A percentile compares a stretch with the other conserved stretches of the same genome.
phyloP scores from a whole-genome alignment of 257 asterid species.

The Fraxinus pennsylvanica region DNA sequence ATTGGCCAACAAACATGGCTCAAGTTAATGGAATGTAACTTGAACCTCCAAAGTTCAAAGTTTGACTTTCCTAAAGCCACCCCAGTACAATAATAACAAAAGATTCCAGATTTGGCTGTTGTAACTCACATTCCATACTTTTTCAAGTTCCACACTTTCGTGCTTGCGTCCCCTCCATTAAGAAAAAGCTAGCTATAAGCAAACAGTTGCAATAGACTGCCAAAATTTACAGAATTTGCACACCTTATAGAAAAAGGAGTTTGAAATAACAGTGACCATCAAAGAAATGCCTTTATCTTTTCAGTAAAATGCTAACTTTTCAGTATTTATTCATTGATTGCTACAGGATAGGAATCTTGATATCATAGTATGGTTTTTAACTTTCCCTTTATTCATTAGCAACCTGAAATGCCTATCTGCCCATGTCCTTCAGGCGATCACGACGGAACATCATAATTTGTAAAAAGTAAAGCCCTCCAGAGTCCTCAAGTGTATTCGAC shows the following conservation, averaged over 20 bases:
- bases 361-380: constrained; percentile 11
- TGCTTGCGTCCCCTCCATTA: neutral
- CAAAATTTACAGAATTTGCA: constrained; percentile 1
- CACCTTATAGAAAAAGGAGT: neutral
- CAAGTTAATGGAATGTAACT: too few species aligned
- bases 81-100: too few species aligned
- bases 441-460: neutral
- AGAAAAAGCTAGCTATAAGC: neutral
- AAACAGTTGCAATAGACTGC: neutral
- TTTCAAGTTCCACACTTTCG: neutral
- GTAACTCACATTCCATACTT: neutral
- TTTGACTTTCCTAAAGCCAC: too few species aligned
- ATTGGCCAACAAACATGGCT: too few species aligned
- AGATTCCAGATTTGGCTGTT: too few species aligned
- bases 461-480: neutral
- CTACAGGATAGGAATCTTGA: constrained; percentile 4
- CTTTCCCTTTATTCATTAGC: constrained; percentile 10
- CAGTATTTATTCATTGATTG: constrained; percentile 26
- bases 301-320: constrained; percentile 11
- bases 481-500: constrained; percentile 22
- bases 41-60: too few species aligned
- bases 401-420: too few species aligned
- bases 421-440: neutral
- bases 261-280: constrained; percentile 1
- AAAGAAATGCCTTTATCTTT: constrained; percentile 20